A percentile compares a stretch with the other conserved stretches of the same genome.
Conservation (phyloP, 2,329 filamentous ascomycete species). For the Colletotrichum destructivum region DNA sequence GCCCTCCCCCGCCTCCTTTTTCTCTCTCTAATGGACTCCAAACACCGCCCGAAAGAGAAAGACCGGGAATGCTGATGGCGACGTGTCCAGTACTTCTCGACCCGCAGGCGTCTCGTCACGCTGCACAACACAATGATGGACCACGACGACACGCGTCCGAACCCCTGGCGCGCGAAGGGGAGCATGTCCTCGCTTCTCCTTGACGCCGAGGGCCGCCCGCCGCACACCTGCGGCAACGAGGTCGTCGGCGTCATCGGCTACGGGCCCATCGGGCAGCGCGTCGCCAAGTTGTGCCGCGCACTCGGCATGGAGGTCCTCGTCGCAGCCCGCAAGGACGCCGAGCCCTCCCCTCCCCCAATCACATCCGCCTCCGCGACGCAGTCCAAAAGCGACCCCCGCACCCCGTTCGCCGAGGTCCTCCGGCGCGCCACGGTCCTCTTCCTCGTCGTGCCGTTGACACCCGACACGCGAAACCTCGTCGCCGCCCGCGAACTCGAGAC, state of each 20-base stretch:
- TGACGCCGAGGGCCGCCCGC: slow-evolving; percentile 43
- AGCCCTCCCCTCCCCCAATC: not conserved
- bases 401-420: slow-evolving; percentile 45
- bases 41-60: not conserved
- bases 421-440: slow-evolving; percentile 46
- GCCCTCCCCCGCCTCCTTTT: not conserved
- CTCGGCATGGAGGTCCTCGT: slow-evolving; percentile 47
- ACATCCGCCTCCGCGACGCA: not conserved
- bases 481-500: slow-evolving; percentile 39
- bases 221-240: slow-evolving; percentile 48
- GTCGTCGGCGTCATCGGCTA: slow-evolving; percentile 49
- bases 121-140: slow-evolving; percentile 44
- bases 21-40: not conserved
- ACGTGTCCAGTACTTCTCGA: slow-evolving; percentile 43
- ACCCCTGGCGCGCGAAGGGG: slow-evolving; percentile 42
- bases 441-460: slow-evolving; percentile 45
- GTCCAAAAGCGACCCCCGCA: slow-evolving; percentile 13
- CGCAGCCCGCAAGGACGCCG: slow-evolving; percentile 44
- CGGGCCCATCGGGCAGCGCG: slow-evolving; percentile 46
- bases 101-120: slow-evolving; percentile 44
- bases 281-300: slow-evolving; percentile 44
- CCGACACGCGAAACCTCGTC: slow-evolving; percentile 45
- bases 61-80: not conserved
- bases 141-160: slow-evolving; percentile 27
- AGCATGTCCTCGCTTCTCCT: slow-evolving; percentile 43